phyloP scores from a whole-genome alignment of 768 basidiomycete genomes.

The Phaeolepiota aurea region DNA sequence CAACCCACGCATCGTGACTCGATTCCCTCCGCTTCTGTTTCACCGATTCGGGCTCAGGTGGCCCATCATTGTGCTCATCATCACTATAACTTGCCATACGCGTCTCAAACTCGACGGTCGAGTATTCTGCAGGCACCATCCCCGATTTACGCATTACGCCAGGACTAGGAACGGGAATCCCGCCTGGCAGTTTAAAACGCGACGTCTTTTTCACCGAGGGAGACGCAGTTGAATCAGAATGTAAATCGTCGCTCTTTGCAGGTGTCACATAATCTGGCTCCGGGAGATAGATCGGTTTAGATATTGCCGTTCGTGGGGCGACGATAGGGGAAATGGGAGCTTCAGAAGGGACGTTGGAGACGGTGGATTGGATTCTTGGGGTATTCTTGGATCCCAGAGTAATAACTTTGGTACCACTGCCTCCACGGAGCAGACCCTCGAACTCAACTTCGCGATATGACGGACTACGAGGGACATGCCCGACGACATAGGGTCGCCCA shows the following conservation, averaged over 20 bases:
- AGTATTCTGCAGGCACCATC: constrained; percentile 66
- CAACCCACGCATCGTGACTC: constrained; percentile 79
- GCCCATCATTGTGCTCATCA: constrained; percentile 26
- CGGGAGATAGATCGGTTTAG: constrained; percentile 11
- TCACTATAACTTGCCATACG: constrained; percentile 60
- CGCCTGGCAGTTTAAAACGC: constrained; percentile 51
- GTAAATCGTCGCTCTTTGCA: constrained; percentile 25
- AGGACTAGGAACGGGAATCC: constrained; percentile 47
- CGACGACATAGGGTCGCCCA: constrained; percentile 67
- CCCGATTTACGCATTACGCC: constrained; percentile 37
- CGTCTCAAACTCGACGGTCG: constrained; percentile 78
- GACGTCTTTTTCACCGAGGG: constrained; percentile 30
- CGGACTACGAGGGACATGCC: constrained; percentile 43
- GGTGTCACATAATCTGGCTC: constrained; percentile 13
- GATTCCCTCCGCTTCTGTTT: constrained; percentile 40
- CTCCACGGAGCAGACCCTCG: constrained; percentile 60
- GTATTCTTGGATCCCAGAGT: constrained; percentile 22
- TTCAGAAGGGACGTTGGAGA: constrained; percentile 8
- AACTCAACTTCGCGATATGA: constrained; percentile 67
- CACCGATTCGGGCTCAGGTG: constrained; percentile 28
- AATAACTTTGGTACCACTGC: constrained; percentile 36
- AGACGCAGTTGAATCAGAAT: constrained; percentile 22
- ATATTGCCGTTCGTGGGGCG: not conserved
- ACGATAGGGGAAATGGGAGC: constrained; percentile 12
- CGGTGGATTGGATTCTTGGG: constrained; percentile 10